phyloP scores from a whole-genome alignment of 164 flowering plant genomes.

The Santalum album region DNA sequence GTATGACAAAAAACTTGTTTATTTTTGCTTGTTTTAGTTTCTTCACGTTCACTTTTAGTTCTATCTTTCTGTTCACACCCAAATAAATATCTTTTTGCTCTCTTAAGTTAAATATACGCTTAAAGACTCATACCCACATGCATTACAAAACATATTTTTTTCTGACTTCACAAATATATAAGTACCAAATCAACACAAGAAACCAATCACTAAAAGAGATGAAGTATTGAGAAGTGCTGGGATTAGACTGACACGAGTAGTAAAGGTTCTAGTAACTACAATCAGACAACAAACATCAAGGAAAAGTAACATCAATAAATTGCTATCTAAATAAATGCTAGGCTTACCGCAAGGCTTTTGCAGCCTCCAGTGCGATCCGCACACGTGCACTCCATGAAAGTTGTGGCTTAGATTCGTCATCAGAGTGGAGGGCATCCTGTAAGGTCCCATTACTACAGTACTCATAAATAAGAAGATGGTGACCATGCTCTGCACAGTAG shows the following conservation, averaged over 20 bases:
- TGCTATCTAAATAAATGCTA: neutral
- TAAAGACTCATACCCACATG: too few relatives aligned
- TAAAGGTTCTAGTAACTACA: too few relatives aligned
- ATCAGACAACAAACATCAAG: neutral
- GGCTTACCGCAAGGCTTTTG: slow-evolving; percentile 87
- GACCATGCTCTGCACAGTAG: slow-evolving; percentile 83
- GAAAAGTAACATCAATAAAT: neutral
- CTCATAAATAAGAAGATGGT: slow-evolving; percentile 73
- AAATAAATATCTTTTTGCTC: too few relatives aligned
- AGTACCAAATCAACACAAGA: too few relatives aligned
- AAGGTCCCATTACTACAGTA: slow-evolving; percentile 74
- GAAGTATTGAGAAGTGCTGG: neutral
- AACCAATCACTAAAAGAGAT: neutral
- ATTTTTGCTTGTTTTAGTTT: too few relatives aligned
- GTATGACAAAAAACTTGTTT: neutral
- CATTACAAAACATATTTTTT: too few relatives aligned
- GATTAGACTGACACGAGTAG: neutral
- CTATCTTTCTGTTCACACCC: too few relatives aligned
- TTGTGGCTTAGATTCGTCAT: slow-evolving; percentile 47
- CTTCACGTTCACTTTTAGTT: too few relatives aligned
- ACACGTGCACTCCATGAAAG: slow-evolving; percentile 84
- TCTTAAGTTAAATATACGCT: too few relatives aligned
- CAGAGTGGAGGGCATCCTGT: slow-evolving; percentile 73
- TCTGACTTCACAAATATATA: too few relatives aligned
- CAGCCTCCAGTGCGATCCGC: slow-evolving; percentile 84